A percentile compares a stretch with the other conserved stretches of the same genome.
Conservation (phyloP, 345 rosid genomes). For the Cochlearia excelsa region DNA sequence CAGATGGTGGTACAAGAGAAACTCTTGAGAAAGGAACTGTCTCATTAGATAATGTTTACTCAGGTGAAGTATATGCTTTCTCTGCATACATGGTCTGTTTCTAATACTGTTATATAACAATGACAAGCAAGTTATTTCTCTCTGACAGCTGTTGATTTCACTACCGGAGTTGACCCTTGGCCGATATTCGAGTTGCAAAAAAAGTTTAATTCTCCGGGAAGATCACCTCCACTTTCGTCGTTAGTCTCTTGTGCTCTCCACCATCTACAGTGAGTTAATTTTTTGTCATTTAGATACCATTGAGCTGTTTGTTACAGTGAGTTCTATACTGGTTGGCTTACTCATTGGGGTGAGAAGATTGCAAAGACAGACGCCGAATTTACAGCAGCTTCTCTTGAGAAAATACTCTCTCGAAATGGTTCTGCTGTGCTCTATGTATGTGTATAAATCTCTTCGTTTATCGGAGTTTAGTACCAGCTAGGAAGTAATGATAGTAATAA, state of each 20-base stretch:
- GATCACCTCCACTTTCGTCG: conserved; percentile 92
- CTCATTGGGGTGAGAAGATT: conserved; percentile 90
- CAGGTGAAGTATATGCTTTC: conserved; percentile 47
- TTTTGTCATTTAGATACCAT: not conserved
- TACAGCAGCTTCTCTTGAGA: conserved; percentile 70
- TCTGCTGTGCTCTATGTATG: conserved; percentile 96
- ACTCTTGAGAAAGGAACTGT: conserved; percentile 78
- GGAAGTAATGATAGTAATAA: conserved; percentile 7
- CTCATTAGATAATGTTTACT: conserved; percentile 56
- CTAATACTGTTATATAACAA: not conserved
- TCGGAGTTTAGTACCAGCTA: not conserved
- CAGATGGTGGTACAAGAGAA: conserved; percentile 82
- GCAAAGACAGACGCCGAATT: conserved; percentile 59
- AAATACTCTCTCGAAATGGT: conserved; percentile 70
- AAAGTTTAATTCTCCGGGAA: conserved; percentile 87
- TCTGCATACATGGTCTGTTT: conserved; percentile 3
- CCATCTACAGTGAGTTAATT: not conserved
- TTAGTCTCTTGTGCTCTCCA: conserved; percentile 35
- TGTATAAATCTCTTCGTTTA: conserved; percentile 10
- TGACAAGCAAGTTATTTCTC: conserved; percentile 15
- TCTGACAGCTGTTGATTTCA: conserved; percentile 83
- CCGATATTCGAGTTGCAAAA: conserved; percentile 80
- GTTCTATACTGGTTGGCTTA: conserved; percentile 97
- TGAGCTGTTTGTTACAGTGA: conserved; percentile 51
- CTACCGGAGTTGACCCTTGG: conserved; percentile 79